phyloP scores from a whole-genome alignment of 768 basidiomycete genomes.

The Neoboletus subvelutipes region DNA sequence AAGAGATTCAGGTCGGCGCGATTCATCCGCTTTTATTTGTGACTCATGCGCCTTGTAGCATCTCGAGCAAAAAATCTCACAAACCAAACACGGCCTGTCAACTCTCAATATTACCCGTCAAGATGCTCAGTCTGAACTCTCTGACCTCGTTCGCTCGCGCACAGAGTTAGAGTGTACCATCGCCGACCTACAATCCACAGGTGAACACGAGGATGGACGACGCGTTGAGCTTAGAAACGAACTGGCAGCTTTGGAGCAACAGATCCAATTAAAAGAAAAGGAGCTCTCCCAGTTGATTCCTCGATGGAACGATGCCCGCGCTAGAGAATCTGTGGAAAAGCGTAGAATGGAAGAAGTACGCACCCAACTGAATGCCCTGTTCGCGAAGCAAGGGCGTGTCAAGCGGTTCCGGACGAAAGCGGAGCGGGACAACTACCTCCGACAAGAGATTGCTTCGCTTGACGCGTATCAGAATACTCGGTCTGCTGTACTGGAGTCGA shows the following conservation, averaged over 20 bases:
- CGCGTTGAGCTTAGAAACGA: constrained; percentile 65
- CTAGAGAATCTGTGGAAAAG: constrained; percentile 52
- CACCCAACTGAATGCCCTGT: constrained; percentile 70
- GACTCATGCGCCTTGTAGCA: constrained; percentile 42
- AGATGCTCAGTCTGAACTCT: constrained; percentile 80
- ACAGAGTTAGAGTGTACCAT: constrained; percentile 87
- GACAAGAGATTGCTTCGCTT: constrained; percentile 74
- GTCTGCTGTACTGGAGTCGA: constrained; percentile 50
- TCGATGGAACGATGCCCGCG: constrained; percentile 62
- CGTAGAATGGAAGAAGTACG: constrained; percentile 72
- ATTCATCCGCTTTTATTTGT: background rate
- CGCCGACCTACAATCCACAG: constrained; percentile 69
- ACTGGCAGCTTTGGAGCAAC: constrained; percentile 54
- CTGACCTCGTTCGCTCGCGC: constrained; percentile 78
- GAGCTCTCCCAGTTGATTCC: constrained; percentile 66
- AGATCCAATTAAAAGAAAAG: constrained; percentile 61
- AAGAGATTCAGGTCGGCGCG: constrained; percentile 69
- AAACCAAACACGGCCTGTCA: constrained; percentile 68
- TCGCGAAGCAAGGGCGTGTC: constrained; percentile 87
- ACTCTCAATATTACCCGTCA: constrained; percentile 66
- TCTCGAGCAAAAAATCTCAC: constrained; percentile 70
- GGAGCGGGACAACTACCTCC: constrained; percentile 82
- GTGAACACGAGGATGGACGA: constrained; percentile 61
- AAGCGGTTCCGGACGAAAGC: constrained; percentile 79
- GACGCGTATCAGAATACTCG: constrained; percentile 60